Evolutionary conservation across 2,329 filamentous ascomycete species (phyloP), one percentile per base, ranked within the genome.

Genomic region (Sarocladiaceae sp.): DNA sequence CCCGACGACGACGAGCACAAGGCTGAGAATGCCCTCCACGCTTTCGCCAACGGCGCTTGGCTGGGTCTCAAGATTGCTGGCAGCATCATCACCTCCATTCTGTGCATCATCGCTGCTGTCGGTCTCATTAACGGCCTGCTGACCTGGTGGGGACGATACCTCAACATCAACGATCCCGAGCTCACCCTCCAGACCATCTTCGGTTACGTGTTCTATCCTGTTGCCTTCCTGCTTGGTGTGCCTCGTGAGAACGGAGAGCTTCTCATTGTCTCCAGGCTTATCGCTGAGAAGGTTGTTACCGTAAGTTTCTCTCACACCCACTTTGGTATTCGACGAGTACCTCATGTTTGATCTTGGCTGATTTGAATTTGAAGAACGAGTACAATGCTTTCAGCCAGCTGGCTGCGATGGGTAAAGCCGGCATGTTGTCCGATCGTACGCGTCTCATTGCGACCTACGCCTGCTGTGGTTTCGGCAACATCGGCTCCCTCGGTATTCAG

Each of bases 401-500:
- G 7, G 56, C 65, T 1, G 86, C 83, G 58, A 59, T 63, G 26
- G 50, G 60, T 7, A 89, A 85, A 61, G 64, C 65, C 44, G 51
- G 59, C 44, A 51, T 59, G 21, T 73, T 95, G 49, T 80, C 78
- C 23, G 68, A 77, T 13, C 86, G 88, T 44, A 88, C 87, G 19
- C 74, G 74, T 35, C 75, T 95, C 52, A 94, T 95, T 57, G 86
- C 84, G 35, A 94, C 87, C 42, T 95, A 95, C 59, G 85, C 86
- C 16, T 76, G 90, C 51, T 94, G 88, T 64, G 80, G 80, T 20
- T 88, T 88, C 60, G 89, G 87, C 50, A 95, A 95, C 69, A 84
- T 95, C 53, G 85, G 85, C 44, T 91, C 87, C 23, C 76, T 95
- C 39, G 88, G 88, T 60, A 91, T 88, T 45, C 88, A 95, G 66